These are phyloP conservation scores for Elsinoe ampelina DNA, from an alignment of 2,329 filamentous ascomycete genomes.

Conservation along the genomic window DNA sequence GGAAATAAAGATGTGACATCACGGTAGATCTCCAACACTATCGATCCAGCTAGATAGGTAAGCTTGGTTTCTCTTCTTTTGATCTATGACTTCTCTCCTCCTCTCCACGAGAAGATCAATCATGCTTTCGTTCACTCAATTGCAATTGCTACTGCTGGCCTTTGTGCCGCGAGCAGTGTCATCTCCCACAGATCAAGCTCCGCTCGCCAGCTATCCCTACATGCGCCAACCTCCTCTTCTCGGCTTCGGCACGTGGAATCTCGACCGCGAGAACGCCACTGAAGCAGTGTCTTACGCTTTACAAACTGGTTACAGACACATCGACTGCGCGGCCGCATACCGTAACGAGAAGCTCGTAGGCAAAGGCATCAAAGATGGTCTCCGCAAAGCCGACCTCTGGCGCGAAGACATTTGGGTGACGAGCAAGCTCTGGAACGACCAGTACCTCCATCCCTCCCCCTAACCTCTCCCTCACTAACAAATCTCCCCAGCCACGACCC, in stretches of 20 bases:
- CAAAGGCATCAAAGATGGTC: slow-evolving; percentile 31
- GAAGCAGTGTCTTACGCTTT: slow-evolving; percentile 32
- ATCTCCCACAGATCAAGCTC: neutral
- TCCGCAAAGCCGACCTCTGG: slow-evolving; percentile 25
- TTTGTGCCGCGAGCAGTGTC: neutral
- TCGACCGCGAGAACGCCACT: slow-evolving; percentile 27
- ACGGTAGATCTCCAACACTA: slow-evolving; percentile 5
- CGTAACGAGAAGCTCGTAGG: slow-evolving; percentile 38
- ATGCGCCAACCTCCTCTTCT: slow-evolving; percentile 26
- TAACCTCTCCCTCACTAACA: slow-evolving; percentile 5
- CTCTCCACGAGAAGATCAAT: neutral
- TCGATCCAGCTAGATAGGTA: neutral
- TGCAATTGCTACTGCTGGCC: slow-evolving; percentile 20
- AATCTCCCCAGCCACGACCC: slow-evolving; percentile 22
- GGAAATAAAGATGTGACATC: slow-evolving; percentile 1
- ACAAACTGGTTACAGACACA: slow-evolving; percentile 44
- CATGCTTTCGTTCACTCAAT: neutral
- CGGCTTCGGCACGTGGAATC: slow-evolving; percentile 33
- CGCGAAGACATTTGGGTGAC: slow-evolving; percentile 32
- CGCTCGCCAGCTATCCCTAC: slow-evolving; percentile 7
- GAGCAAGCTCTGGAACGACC: slow-evolving; percentile 32
- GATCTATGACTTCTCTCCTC: neutral
- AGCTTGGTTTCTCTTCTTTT: neutral
- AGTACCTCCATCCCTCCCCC: slow-evolving; percentile 16
- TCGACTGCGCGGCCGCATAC: slow-evolving; percentile 41